Evolutionary conservation across 2,329 filamentous ascomycete genomes (phyloP), one percentile per base, ranked within the genome.

Genomic region (Huntiella savannae): DNA sequence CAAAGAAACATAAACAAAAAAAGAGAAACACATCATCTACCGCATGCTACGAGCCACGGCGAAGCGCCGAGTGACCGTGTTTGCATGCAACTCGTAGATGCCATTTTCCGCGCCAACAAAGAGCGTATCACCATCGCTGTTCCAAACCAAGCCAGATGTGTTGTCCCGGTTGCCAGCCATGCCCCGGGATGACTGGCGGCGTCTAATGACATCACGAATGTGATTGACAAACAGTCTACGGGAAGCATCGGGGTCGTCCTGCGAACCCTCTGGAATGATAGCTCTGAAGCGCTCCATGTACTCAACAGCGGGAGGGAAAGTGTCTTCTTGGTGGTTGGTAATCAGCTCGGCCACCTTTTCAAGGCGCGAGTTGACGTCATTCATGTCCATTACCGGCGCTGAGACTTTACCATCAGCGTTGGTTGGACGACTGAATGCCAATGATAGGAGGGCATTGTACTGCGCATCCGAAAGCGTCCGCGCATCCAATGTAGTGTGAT

Each of bases 1-100:
- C 22, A 28, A 28, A 28, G 22, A 28, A 36, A 49, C 33, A 48
- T 36, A 46, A 51, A 46, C 12, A 43, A 47, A 37, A 36, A 42
- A 50, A 39, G 16, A 32, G 35, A 8, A 6, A 16, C 4, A 40
- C 5, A 10, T 28, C 22, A 28, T 28, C 22, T 28, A 28, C 22
- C 22, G 22, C 22, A 28, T 28, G 22, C 22, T 28, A 28, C 22
- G 22, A 7, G 22, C 6, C 22, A 10, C 22, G 3, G 22, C 22
- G 8, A 28, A 28, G 8, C 75, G 81, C 50, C 82, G 68, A 48
- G 63, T 67, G 42, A 71, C 66, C 13, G 77, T 54, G 56, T 84
- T 77, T 52, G 87, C 68, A 33, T 69, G 70, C 54, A 83, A 75
- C 60, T 86, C 79, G 55, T 83, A 83, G 46, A 87, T 79, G 47